phyloP scores from a whole-genome alignment of 225 moss, liverwort and hornwort genomes.

The Ulota crispa region DNA sequence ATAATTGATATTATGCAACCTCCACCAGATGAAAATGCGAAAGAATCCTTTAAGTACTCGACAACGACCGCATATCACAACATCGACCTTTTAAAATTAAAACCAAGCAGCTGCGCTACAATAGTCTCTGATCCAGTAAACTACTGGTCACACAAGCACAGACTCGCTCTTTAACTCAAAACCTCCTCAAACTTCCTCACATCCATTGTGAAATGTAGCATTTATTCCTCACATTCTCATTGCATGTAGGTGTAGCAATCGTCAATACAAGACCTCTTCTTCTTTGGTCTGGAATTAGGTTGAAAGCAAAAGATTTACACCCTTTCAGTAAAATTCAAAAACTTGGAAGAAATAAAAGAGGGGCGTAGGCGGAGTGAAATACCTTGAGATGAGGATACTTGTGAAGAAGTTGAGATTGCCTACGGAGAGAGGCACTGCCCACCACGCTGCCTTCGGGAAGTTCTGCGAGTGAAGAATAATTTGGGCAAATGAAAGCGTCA shows the following conservation, averaged over 20 bases:
- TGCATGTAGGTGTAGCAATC: neutral
- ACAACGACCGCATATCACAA: neutral
- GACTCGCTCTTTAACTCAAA: neutral
- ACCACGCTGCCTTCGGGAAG: slow-evolving; percentile 74
- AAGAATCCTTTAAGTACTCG: neutral
- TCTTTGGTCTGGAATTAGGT: neutral
- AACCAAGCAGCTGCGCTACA: neutral
- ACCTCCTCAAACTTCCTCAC: neutral
- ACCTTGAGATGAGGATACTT: slow-evolving; percentile 66
- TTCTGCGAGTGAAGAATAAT: slow-evolving; percentile 66
- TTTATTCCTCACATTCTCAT: neutral
- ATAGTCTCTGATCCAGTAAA: neutral
- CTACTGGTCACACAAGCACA: neutral
- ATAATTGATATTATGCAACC: neutral
- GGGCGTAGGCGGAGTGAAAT: neutral
- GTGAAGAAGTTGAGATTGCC: slow-evolving; percentile 79
- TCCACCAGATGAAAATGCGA: neutral
- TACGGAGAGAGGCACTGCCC: slow-evolving; percentile 72
- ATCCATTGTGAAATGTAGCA: neutral
- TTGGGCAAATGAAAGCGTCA: slow-evolving; percentile 75
- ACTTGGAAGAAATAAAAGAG: neutral
- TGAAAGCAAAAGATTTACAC: neutral
- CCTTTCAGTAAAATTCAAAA: neutral
- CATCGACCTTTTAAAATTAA: neutral
- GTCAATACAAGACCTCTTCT: neutral